These are phyloP conservation scores for Boechera divaricarpa DNA, from an alignment of 345 rosid species.

Conservation along the genomic window DNA sequence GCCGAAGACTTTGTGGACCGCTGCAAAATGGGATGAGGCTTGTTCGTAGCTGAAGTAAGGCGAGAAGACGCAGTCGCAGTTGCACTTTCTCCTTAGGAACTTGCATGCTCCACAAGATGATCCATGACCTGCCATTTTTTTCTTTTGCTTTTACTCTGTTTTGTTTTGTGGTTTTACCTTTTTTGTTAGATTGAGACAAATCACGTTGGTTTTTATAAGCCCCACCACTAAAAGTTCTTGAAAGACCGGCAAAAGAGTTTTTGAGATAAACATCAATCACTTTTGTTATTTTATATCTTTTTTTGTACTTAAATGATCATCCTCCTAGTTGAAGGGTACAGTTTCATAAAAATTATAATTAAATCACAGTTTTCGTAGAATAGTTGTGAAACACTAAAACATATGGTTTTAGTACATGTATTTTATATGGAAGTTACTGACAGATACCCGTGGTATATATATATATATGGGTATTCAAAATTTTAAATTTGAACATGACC, in stretches of 20 bases:
- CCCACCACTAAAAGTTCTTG: conserved; percentile 29
- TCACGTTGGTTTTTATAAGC: conserved; percentile 39
- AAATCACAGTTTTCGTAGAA: not conserved
- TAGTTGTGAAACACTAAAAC: conserved; percentile 2
- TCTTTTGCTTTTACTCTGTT: conserved; percentile 9
- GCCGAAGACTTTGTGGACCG: conserved; percentile 69
- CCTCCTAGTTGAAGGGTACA: conserved; percentile 16
- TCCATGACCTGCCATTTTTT: conserved; percentile 43
- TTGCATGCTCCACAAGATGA: conserved; percentile 76
- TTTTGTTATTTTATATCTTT: not conserved
- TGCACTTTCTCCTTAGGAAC: conserved; percentile 63
- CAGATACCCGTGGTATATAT: no score
- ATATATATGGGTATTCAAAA: no score
- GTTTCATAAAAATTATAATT: not conserved
- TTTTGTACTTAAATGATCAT: conserved; percentile 2
- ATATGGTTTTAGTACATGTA: not conserved
- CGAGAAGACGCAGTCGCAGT: conserved; percentile 55
- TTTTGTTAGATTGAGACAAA: conserved; percentile 27
- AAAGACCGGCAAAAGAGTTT: conserved; percentile 24
- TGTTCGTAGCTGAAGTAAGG: conserved; percentile 66
- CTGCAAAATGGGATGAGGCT: conserved; percentile 59
- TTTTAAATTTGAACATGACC: no score
- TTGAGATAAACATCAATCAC: conserved; percentile 39
- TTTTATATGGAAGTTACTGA: not conserved
- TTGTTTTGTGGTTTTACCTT: conserved; percentile 8